Base-by-base conservation (phyloP, 805 yeast genomes). In the Ogataea salicorniae region DNA sequence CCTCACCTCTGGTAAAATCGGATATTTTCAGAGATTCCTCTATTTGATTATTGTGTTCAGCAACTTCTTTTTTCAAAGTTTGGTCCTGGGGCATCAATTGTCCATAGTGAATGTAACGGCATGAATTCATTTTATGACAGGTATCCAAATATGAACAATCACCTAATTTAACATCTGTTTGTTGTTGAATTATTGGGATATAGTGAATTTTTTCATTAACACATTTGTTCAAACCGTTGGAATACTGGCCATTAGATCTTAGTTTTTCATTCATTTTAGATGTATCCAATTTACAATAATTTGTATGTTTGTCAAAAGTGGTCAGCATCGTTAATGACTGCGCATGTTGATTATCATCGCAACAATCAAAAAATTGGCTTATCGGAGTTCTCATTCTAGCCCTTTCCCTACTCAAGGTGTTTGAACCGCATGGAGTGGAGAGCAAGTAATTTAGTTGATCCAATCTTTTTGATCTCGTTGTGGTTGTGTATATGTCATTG, bases 61-160 rank as follows among this genome's bases (percentile, higher is more conserved):
- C 41, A 4, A 52, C 48, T 15, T 49, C 49, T 23, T 43, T 42
- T 17, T 51, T 37, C 16, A 50, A 41, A 8, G 45, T 36, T 17
- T 52, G 57, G 17, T 54, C 53, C 15, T 50, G 46, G 7, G 84
- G 84, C 58, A 67, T 57, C 46, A 79, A 60, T 29, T 79, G 76
- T 41, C 74, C 68, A 61, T 91, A 91, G 66, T 91, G 98, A 35
- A 88, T 73, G 61, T 86, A 91, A 22, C 94, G 72, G 64, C 97
- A 91, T 9, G 80, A 71, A 50, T 79, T 80, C 62, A 87, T 76
- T 65, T 89, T 89, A 68, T 87, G 97, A 61, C 98, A 91, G 0
- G 97, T 90, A 61, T 91, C 97, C 49, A 91, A 73, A 61, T 91
- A 91, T 9, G 97, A 90, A 62, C 98, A 91, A 64, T 91, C 97